These are phyloP conservation scores for Immersiporthe knoxdaviesiana DNA, from an alignment of 2,329 filamentous ascomycete genomes.

Conservation along the genomic window DNA sequence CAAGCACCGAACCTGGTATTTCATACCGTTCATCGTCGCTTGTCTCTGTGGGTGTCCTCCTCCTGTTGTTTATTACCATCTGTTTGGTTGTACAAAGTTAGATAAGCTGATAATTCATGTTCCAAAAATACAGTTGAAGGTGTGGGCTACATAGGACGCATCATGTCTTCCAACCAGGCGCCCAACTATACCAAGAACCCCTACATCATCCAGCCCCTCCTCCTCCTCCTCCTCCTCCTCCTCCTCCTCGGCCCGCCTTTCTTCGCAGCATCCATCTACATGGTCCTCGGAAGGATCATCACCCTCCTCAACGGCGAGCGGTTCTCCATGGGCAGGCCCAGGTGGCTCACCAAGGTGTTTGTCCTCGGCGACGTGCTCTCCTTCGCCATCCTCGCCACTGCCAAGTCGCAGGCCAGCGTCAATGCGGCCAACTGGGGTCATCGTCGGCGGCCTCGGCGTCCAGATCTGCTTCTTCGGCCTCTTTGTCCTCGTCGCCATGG, in stretches of 20 bases:
- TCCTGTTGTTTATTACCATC: no score
- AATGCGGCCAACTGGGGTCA: conserved; percentile 31
- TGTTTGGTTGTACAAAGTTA: background rate
- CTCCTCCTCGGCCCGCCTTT: conserved; percentile 23
- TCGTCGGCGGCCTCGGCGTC: conserved; percentile 46
- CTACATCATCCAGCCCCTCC: conserved; percentile 20
- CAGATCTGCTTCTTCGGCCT: conserved; percentile 55
- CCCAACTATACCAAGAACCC: conserved; percentile 17
- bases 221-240: conserved; percentile 21
- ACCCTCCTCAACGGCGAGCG: conserved; percentile 11
- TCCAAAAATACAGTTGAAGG: conserved; percentile 10
- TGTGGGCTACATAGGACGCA: conserved; percentile 20
- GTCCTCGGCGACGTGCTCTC: conserved; percentile 22
- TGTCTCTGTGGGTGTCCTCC: conserved; percentile 47
- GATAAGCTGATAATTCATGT: background rate
- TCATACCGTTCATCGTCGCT: conserved; percentile 56
- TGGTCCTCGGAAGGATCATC: conserved; percentile 21
- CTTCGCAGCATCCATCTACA: conserved; percentile 26
- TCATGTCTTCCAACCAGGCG: conserved; percentile 13
- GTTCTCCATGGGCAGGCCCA: conserved; percentile 16
- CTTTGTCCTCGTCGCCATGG: conserved; percentile 47
- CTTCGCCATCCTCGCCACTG: conserved; percentile 4
- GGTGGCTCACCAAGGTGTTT: conserved; percentile 24
- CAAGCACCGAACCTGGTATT: conserved; percentile 50
- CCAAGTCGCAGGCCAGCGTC: conserved; percentile 18